phyloP scores from a whole-genome alignment of 176 grass and related monocot genomes.

The Rhynchospora tenuis region DNA sequence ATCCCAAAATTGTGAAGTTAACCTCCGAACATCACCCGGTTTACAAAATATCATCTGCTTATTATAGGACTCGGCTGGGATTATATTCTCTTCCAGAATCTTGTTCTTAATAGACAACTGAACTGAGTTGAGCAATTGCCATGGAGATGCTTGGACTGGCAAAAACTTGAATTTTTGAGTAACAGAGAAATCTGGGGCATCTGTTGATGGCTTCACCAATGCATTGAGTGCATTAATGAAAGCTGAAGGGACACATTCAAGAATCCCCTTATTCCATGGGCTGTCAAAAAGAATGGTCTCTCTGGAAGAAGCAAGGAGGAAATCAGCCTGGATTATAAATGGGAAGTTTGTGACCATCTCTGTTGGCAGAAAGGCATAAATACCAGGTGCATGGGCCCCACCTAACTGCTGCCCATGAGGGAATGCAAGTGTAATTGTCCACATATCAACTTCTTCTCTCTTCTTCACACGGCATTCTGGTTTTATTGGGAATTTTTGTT shows the following conservation, averaged over 20 bases:
- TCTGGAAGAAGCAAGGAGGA: conserved; percentile 51
- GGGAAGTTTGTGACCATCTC: conserved; percentile 62
- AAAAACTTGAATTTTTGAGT: conserved; percentile 43
- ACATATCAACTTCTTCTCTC: conserved; percentile 46
- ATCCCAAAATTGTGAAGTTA: conserved; percentile 41
- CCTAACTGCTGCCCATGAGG: conserved; percentile 31
- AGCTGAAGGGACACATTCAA: conserved; percentile 44
- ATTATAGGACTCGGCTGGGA: conserved; percentile 43
- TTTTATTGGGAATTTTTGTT: conserved; percentile 53
- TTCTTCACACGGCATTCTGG: conserved; percentile 42
- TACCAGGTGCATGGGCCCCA: conserved; percentile 20
- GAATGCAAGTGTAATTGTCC: conserved; percentile 58
- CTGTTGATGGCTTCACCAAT: conserved; percentile 34
- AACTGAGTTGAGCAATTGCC: conserved; percentile 40
- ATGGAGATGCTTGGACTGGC: conserved; percentile 27
- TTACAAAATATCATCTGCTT: conserved; percentile 59
- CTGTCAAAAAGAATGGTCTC: conserved; percentile 49
- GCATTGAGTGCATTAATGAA: conserved; percentile 48
- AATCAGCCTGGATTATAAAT: conserved; percentile 70
- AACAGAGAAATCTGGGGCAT: conserved; percentile 17
- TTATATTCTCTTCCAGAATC: conserved; percentile 32
- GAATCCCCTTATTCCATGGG: conserved; percentile 67
- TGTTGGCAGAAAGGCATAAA: conserved; percentile 64
- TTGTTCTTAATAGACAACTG: conserved; percentile 44
- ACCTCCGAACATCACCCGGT: conserved; percentile 25